Percentiles rank a stretch among this genome's conserved stretches.
phyloP scores from a whole-genome alignment of 106 monocot genomes.

The Platanthera zijinensis region DNA sequence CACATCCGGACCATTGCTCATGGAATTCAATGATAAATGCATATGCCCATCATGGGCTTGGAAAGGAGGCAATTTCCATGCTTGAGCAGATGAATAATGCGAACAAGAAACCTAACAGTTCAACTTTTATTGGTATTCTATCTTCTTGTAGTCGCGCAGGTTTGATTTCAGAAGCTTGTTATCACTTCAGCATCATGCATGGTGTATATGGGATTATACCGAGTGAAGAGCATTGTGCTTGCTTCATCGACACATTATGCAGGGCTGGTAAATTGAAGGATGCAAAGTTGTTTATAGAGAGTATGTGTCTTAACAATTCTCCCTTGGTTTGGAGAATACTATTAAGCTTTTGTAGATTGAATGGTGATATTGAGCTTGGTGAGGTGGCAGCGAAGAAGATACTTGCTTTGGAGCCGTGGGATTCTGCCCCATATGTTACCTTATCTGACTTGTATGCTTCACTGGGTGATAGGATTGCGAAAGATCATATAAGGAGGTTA shows the following conservation, averaged over 20 bases:
- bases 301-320: slow-evolving; percentile 12
- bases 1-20: slow-evolving; percentile 18
- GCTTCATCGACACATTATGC: slow-evolving; percentile 33
- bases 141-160: slow-evolving; percentile 36
- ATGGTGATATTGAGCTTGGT: slow-evolving; percentile 27
- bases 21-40: slow-evolving; percentile 36
- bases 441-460: slow-evolving; percentile 31
- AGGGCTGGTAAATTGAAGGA: slow-evolving; percentile 22
- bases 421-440: slow-evolving; percentile 26
- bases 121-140: slow-evolving; percentile 25
- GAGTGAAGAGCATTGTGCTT: slow-evolving; percentile 28
- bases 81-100: slow-evolving; percentile 19
- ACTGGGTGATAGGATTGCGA: slow-evolving; percentile 10
- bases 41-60: slow-evolving; percentile 23
- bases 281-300: slow-evolving; percentile 24
- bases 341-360: slow-evolving; percentile 29
- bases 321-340: slow-evolving; percentile 25
- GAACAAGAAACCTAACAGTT: slow-evolving; percentile 17
- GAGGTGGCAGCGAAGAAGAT: slow-evolving; percentile 21
- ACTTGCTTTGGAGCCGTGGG: slow-evolving; percentile 20
- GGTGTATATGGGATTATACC: slow-evolving; percentile 19
- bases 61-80: slow-evolving; percentile 17
- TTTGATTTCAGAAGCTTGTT: slow-evolving; percentile 30
- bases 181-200: slow-evolving; percentile 26
- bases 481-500: slow-evolving; percentile 18